Evolutionary conservation across 2,329 filamentous ascomycete species (phyloP), one percentile per base, ranked within the genome.

Genomic region (Hyphodiscus sp.): DNA sequence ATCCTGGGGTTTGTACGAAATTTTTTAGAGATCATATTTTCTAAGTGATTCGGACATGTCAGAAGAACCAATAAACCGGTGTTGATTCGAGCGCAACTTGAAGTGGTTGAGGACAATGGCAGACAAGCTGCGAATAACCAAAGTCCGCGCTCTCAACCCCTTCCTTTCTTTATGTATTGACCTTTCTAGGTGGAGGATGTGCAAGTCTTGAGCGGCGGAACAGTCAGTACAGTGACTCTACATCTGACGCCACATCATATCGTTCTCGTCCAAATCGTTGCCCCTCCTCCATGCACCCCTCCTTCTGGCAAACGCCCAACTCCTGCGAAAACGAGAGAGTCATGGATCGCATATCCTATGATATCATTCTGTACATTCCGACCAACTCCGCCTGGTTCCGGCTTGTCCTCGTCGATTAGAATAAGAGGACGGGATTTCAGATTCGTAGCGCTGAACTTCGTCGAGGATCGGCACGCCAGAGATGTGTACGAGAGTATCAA

Each of bases 281-380:
- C 69, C 46, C 68, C 49, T 57, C 56, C 54, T 19, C 41, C 54
- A 30, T 33, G 29, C 20, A 52, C 45, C 33, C 20, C 50, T 42
- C 19, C 54, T 15, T 50, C 54, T 56, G 67, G 70, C 45, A 70
- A 75, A 48, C 71, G 71, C 20, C 57, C 65, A n/a, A 55, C 62
- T n/a, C 68, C 69, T 53, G 65, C 66, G 11, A 75, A 74, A 59
- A 74, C 79, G 20, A 78, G 84, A 67, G 89, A 96, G 71, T 82
- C 88, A 67, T 99, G 92, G 89, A 89, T 97, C 52, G 91, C 94
- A 16, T 99, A 91, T 70, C 91, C 92, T 20, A 91, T 97, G 71
- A 89, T 99, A 65, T 82, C 82, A 42, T 82, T 85, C 65, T 96
- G 91, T 72, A 82, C 80, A 20, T 83, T 92, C 61, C 83, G 89